These are phyloP conservation scores for Ramularia collo-cygni DNA, from an alignment of 2,329 filamentous ascomycete species.

Conservation along the genomic window DNA sequence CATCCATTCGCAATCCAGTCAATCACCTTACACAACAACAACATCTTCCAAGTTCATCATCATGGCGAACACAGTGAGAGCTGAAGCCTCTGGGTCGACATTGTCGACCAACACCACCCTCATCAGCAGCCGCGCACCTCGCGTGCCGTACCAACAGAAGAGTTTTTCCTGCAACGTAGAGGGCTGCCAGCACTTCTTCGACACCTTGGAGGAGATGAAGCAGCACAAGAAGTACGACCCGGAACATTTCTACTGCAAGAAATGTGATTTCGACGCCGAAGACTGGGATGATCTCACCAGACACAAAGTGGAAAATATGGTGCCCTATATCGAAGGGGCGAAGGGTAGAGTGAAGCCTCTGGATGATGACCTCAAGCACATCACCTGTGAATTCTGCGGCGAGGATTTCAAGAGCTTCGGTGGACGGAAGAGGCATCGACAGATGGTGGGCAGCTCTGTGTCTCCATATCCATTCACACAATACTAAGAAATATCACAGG, in stretches of 20 bases:
- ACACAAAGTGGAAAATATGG: conserved; percentile 32
- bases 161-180: conserved; percentile 38
- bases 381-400: conserved; percentile 50
- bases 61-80: too few relatives aligned
- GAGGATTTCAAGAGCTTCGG: conserved; percentile 48
- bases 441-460: conserved; percentile 34
- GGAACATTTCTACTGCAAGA: conserved; percentile 40
- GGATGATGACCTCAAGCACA: conserved; percentile 33
- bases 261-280: conserved; percentile 35
- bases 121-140: not conserved
- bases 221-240: conserved; percentile 44
- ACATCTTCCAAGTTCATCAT: not conserved
- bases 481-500: conserved; percentile 1
- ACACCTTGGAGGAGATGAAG: conserved; percentile 40
- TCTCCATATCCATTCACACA: not conserved
- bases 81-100: conserved; percentile 2
- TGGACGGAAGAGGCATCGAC: conserved; percentile 48
- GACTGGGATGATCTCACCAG: conserved; percentile 26
- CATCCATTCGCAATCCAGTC: too few relatives aligned
- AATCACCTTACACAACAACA: not conserved
- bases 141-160: conserved; percentile 7
- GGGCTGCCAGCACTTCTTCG: conserved; percentile 42
- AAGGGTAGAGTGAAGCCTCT: conserved; percentile 8
- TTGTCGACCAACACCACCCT: too few relatives aligned
- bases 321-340: conserved; percentile 17